Conservation (phyloP, 164 flowering plant species). For the Chimonanthus praecox region DNA sequence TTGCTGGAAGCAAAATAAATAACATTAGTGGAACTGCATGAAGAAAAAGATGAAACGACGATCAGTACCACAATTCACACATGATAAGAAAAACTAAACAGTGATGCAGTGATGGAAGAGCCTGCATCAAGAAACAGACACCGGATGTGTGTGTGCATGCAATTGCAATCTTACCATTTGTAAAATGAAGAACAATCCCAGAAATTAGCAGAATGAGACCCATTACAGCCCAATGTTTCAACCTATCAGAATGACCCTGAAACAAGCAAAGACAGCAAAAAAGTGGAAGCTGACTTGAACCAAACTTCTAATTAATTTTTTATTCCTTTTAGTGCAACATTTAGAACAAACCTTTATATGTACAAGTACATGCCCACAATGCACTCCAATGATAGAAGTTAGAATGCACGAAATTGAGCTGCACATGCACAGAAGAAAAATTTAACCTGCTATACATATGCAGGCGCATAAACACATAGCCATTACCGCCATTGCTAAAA, state of each 20-base stretch:
- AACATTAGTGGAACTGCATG: background rate
- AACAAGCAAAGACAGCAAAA: conserved; percentile 1
- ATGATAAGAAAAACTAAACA: background rate
- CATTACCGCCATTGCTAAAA: too few relatives aligned
- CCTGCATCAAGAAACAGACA: background rate
- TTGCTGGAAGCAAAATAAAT: conserved; percentile 42
- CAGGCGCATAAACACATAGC: too few relatives aligned
- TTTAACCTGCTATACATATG: too few relatives aligned
- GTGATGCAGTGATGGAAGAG: background rate
- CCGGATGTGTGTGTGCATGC: background rate
- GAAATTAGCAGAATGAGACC: conserved; percentile 48
- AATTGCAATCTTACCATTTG: conserved; percentile 43
- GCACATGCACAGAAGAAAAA: conserved; percentile 20
- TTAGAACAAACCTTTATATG: conserved; percentile 55
- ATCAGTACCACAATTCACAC: background rate
- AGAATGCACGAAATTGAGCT: conserved; percentile 84
- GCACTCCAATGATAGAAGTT: conserved; percentile 70
- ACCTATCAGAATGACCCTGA: conserved; percentile 60
- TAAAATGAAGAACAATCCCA: conserved; percentile 70
- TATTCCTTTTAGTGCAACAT: background rate
- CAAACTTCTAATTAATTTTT: background rate
- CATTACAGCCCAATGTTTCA: conserved; percentile 65
- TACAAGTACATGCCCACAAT: conserved; percentile 79
- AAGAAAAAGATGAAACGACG: background rate
- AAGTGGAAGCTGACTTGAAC: background rate